These are phyloP conservation scores for Chalciporus pseudorubinellus DNA, from an alignment of 768 basidiomycete species.

Conservation along the genomic window DNA sequence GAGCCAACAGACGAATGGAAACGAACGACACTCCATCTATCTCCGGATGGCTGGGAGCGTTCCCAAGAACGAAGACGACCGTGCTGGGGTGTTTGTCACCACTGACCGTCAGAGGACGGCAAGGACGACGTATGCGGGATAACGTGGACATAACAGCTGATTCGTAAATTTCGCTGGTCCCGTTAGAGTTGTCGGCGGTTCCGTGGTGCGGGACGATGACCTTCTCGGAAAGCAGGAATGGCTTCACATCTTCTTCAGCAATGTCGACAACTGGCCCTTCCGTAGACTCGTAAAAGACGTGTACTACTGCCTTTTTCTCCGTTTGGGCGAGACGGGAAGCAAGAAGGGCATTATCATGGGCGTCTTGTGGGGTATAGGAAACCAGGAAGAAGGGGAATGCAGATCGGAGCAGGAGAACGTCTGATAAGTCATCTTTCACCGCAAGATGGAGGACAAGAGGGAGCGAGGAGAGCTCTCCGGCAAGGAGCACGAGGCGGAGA, in stretches of 20 bases:
- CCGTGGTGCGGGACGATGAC: constrained; percentile 29
- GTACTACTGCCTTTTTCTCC: constrained; percentile 77
- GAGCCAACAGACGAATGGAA: constrained; percentile 64
- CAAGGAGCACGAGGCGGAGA: constrained; percentile 61
- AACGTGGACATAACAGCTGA: constrained; percentile 64
- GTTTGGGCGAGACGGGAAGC: constrained; percentile 75
- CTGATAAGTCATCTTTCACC: constrained; percentile 62
- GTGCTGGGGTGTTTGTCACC: constrained; percentile 61
- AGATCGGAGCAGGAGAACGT: constrained; percentile 74
- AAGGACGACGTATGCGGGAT: constrained; percentile 56
- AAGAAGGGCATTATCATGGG: constrained; percentile 87
- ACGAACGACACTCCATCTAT: constrained; percentile 64
- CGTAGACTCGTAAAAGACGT: constrained; percentile 63
- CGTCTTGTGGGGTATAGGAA: constrained; percentile 73
- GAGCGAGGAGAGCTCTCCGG: constrained; percentile 61
- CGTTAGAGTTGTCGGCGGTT: constrained; percentile 10
- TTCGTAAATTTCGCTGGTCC: constrained; percentile 57
- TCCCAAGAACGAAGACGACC: constrained; percentile 71
- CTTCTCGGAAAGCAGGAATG: constrained; percentile 56
- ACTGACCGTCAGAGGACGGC: constrained; percentile 50
- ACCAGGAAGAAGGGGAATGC: constrained; percentile 79
- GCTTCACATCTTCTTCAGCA: constrained; percentile 54
- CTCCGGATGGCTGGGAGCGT: constrained; percentile 37
- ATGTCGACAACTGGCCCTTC: constrained; percentile 48
- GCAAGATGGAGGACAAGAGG: constrained; percentile 75